phyloP scores from a whole-genome alignment of 2,329 filamentous ascomycete species.

The Aspergillus clavatus region DNA sequence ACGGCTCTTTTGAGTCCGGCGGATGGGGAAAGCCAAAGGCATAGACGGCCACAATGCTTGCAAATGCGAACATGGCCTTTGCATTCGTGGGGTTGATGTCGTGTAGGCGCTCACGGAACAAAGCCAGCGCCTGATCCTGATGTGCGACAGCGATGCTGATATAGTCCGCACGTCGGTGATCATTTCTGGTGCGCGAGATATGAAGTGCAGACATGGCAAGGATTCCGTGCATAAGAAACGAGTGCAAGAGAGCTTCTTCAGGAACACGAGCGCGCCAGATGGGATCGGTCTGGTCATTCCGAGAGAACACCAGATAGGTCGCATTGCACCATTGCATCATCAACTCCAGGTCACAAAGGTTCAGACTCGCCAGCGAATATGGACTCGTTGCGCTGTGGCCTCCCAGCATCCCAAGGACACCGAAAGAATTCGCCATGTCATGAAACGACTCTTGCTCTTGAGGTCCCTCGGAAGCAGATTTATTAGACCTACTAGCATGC shows the following conservation, averaged over 20 bases:
- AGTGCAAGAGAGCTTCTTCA: conserved; percentile 30
- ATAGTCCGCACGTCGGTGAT: conserved; percentile 24
- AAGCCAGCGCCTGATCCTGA: conserved; percentile 30
- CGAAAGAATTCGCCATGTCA: conserved; percentile 19
- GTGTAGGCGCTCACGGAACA: conserved; percentile 31
- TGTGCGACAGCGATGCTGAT: conserved; percentile 33
- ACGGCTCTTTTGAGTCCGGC: conserved; percentile 23
- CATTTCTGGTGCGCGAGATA: conserved; percentile 28
- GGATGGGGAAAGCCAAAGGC: conserved; percentile 34
- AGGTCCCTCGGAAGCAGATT: conserved; percentile 17
- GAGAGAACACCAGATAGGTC: conserved; percentile 29
- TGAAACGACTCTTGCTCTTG: conserved; percentile 11
- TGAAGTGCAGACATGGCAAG: conserved; percentile 33
- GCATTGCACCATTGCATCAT: conserved; percentile 38
- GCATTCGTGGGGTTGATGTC: conserved; percentile 33
- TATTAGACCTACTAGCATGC: conserved; percentile 13
- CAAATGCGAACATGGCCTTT: conserved; percentile 40
- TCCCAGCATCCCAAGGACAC: conserved; percentile 20
- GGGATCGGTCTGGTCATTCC: conserved; percentile 26
- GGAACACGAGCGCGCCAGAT: conserved; percentile 32
- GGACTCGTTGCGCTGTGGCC: conserved; percentile 9
- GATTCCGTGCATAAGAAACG: conserved; percentile 36
- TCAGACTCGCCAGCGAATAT: conserved; percentile 27
- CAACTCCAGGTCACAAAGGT: conserved; percentile 43
- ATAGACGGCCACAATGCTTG: conserved; percentile 35